Conservation (phyloP, 2,329 filamentous ascomycete genomes). For the Cadophora luteo-olivacea region DNA sequence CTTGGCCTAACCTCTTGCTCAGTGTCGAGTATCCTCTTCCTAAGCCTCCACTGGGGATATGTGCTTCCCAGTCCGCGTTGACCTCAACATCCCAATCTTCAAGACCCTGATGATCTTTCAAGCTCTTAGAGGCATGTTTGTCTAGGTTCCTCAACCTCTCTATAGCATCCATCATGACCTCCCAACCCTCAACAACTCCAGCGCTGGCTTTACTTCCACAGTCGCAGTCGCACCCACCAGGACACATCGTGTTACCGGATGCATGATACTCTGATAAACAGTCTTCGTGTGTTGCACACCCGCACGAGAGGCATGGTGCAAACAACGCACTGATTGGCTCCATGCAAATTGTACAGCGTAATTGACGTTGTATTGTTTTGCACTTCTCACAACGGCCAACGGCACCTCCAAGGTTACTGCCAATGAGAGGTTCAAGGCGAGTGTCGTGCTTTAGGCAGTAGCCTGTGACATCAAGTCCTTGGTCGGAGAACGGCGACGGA, state of each 20-base stretch:
- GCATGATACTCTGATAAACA: conserved; percentile 49
- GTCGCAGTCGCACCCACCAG: conserved; percentile 69
- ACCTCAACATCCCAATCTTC: conserved; percentile 38
- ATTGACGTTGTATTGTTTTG: conserved; percentile 60
- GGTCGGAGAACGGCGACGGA: conserved; percentile 51
- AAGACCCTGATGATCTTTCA: conserved; percentile 28
- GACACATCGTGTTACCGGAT: conserved; percentile 58
- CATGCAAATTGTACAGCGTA: conserved; percentile 67
- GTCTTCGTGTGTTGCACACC: conserved; percentile 64
- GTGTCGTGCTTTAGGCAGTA: conserved; percentile 68
- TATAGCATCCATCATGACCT: conserved; percentile 55
- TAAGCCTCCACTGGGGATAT: conserved; percentile 32
- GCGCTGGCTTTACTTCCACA: conserved; percentile 63
- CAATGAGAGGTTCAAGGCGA: conserved; percentile 63
- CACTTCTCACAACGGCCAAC: conserved; percentile 58
- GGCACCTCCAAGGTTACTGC: conserved; percentile 49
- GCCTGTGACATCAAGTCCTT: conserved; percentile 67
- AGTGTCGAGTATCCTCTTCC: conserved; percentile 40
- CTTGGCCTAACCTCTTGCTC: conserved; percentile 40
- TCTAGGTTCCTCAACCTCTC: conserved; percentile 40
- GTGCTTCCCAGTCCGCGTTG: conserved; percentile 40
- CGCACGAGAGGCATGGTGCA: conserved; percentile 66
- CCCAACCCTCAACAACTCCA: conserved; percentile 67
- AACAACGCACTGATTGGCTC: conserved; percentile 67
- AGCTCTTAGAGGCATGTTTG: conserved; percentile 22